phyloP scores from a whole-genome alignment of 768 basidiomycete species.

The Strobilomyces echinocephalus region DNA sequence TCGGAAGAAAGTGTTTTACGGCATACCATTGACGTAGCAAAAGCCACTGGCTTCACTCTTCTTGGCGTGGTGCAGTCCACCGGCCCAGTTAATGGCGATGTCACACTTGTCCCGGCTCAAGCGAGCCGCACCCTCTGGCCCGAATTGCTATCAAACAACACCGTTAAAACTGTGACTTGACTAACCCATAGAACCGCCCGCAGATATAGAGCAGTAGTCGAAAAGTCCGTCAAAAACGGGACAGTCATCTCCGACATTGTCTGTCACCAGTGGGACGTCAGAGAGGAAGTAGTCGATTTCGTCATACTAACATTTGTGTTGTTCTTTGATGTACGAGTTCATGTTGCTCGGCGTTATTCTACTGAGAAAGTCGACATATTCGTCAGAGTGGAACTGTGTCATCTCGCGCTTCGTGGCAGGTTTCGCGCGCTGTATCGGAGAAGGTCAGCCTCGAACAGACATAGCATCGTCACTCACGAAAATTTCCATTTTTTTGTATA shows the following conservation, averaged over 20 bases:
- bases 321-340: constrained; percentile 89
- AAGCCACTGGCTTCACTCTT: constrained; percentile 99
- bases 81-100: constrained; percentile 99
- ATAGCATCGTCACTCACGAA: constrained; percentile 60
- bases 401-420: constrained; percentile 99
- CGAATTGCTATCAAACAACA: constrained; percentile 6
- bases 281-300: neutral
- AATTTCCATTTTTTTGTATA: constrained; percentile 99
- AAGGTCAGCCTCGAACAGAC: neutral
- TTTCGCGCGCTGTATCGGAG: constrained; percentile 76
- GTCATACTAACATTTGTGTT: constrained; percentile 77
- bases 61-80: constrained; percentile 97
- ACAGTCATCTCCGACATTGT: constrained; percentile 98
- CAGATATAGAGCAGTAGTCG: constrained; percentile 98
- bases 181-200: constrained; percentile 99
- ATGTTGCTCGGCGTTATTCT: constrained; percentile 94
- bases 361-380: constrained; percentile 96
- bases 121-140: constrained; percentile 90
- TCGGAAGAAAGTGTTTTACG: neutral
- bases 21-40: constrained; percentile 92
- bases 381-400: constrained; percentile 99
- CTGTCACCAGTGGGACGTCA: constrained; percentile 35
- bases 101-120: constrained; percentile 96
- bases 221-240: constrained; percentile 98
- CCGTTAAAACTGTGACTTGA: constrained; percentile 2